Percentiles rank a stretch among this genome's conserved stretches.
Evolutionary conservation across 805 yeast species (phyloP).

Genomic region (Wickerhamiella musiphila): DNA sequence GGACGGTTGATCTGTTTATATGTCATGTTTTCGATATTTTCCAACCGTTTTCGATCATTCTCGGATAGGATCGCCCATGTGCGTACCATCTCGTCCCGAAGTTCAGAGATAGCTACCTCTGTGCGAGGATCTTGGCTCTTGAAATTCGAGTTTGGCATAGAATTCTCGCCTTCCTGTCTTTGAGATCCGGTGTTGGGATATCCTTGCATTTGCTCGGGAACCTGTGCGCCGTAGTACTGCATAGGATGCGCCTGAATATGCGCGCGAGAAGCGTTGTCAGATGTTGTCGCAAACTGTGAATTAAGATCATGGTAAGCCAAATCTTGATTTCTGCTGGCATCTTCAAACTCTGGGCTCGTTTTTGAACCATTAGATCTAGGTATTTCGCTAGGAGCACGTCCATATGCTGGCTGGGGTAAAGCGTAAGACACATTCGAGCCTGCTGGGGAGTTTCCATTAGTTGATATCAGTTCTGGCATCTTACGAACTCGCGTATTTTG

Average conservation of each 20-base stretch:
- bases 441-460: background rate
- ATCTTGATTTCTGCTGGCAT: no score
- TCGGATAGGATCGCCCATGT: constrained; percentile 14
- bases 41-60: constrained; percentile 37
- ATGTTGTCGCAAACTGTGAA: no score
- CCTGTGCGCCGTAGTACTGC: background rate
- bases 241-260: no score
- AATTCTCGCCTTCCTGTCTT: background rate
- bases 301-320: no score
- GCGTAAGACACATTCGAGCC: no score
- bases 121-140: background rate
- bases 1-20: constrained; percentile 10
- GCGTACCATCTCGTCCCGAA: constrained; percentile 13
- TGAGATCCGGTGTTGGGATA: background rate
- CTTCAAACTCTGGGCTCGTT: no score
- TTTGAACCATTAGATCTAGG: no score
- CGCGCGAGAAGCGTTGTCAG: no score
- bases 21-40: constrained; percentile 21
- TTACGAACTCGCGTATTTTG: background rate
- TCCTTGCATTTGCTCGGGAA: background rate
- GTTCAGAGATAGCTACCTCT: constrained; percentile 4
- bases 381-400: no score
- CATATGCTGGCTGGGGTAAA: no score
- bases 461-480: background rate
- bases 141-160: background rate